phyloP scores from a whole-genome alignment of 352 stramenopile species.

The Phytophthora ohioensis region DNA sequence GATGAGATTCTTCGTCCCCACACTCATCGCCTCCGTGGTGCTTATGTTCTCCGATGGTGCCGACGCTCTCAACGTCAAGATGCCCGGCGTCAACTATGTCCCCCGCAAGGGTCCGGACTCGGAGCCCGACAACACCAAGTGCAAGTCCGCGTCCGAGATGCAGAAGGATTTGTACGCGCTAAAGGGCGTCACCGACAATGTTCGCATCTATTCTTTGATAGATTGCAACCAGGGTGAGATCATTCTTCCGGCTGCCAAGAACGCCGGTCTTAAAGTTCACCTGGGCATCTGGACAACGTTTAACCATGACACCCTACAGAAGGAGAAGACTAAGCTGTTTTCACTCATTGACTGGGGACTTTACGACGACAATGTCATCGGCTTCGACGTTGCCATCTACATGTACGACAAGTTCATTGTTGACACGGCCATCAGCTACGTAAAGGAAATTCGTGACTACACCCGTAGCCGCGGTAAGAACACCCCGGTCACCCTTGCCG shows the following conservation, averaged over 20 bases:
- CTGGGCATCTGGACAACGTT: conserved; percentile 72
- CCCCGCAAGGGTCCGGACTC: conserved; percentile 65
- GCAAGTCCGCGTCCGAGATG: conserved; percentile 59
- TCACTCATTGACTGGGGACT: conserved; percentile 49
- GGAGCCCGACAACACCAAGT: conserved; percentile 43
- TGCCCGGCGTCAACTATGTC: conserved; percentile 86
- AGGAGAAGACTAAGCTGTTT: conserved; percentile 56
- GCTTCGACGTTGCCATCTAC: conserved; percentile 75
- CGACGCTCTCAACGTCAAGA: conserved; percentile 57
- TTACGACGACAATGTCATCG: conserved; percentile 59
- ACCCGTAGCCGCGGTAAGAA: conserved; percentile 49
- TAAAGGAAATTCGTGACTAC: conserved; percentile 60
- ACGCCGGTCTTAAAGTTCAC: conserved; percentile 57
- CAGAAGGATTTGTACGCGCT: conserved; percentile 62
- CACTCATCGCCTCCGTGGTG: conserved; percentile 24
- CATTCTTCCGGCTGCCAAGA: conserved; percentile 57
- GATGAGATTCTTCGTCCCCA: conserved; percentile 46
- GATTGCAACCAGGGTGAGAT: conserved; percentile 61
- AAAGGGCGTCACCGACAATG: conserved; percentile 52
- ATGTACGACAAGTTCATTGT: conserved; percentile 54
- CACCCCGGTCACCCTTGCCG: conserved; percentile 71
- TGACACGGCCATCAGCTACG: conserved; percentile 59
- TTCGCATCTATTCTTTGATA: conserved; percentile 76
- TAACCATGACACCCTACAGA: conserved; percentile 42
- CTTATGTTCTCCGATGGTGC: conserved; percentile 17